Evolutionary conservation across 2,329 filamentous ascomycete species (phyloP), one percentile per base, ranked within the genome.

Genomic region (Calonectria hongkongensis): DNA sequence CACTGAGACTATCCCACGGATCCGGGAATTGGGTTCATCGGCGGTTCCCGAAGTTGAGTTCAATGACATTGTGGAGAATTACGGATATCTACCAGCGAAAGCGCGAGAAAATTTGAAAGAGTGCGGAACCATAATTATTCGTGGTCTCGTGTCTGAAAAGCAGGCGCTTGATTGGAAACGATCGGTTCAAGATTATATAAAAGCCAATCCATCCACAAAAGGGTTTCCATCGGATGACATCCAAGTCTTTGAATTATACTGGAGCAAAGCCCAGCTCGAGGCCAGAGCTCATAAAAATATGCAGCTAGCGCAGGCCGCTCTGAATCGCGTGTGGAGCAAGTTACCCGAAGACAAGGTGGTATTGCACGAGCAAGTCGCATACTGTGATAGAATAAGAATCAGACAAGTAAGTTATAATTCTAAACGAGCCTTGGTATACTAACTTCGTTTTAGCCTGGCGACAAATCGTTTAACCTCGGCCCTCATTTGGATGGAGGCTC

Each of bases 201-300:
- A 63, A 15, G 39, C 39, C 5, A 63, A 63, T 30, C 58, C 58
- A n/a, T 63, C 58, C 36, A 63, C 58, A 10, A 63, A 45, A 43
- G 58, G 58, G 6, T 63, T 63, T 13, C 58, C 58, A 0, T 1
- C 58, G 13, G 27, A 45, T 30, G 58, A 63, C 5, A 45, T 63
- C 12, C 58, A 63, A 28, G 58, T 63, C 6, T 63, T 63, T 15
- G 58, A 63, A 18, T 3, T 63, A 1, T 63, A 63, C 15, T 63
- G 58, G 58, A 63, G 58, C 58, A 63, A 63, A 8, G 58, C 58
- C 27, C 58, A 63, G 9, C 58, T 63, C n/a, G 58, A 63, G 30
- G 58, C 58, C 4, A 43, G 58, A 10, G 15, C 25, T 45, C 58
- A 63, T 16, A n/a, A 63, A 18, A 63, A 63, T 25, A 63, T 63